Conservation (phyloP, 169 alveolate genomes). For the Plasmodium blacklocki region DNA sequence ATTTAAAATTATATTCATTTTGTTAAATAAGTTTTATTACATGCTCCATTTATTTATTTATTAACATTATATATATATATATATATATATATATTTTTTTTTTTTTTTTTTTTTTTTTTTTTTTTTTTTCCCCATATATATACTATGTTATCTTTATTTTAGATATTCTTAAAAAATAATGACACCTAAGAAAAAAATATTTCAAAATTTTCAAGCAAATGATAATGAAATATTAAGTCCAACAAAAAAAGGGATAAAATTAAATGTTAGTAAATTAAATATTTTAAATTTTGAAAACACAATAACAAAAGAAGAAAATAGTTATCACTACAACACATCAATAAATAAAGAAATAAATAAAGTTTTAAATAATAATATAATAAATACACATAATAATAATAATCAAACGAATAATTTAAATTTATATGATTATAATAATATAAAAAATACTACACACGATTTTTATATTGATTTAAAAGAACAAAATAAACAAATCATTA, state of each 20-base stretch:
- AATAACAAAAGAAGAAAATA: constrained; percentile 17
- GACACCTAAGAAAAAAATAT: constrained; percentile 15
- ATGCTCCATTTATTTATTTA: too few species aligned
- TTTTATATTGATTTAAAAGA: constrained; percentile 17
- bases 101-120: too few species aligned
- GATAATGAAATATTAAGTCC: constrained; percentile 67
- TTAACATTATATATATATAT: too few species aligned
- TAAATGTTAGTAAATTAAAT: constrained; percentile 62
- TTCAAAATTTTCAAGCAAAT: constrained; percentile 36
- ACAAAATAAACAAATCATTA: background rate
- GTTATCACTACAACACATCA: too few species aligned
- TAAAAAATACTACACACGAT: constrained; percentile 17
- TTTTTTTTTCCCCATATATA: too few species aligned
- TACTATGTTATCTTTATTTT: too few species aligned
- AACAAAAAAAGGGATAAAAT: constrained; percentile 59
- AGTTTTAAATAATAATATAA: background rate
- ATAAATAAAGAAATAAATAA: background rate
- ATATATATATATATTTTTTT: too few species aligned
- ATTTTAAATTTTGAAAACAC: constrained; percentile 19
- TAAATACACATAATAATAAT: background rate
- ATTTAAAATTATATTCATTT: too few species aligned
- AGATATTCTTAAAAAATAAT: constrained; percentile 1
- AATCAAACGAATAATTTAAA: background rate
- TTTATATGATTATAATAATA: constrained; percentile 20
- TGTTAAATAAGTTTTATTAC: too few species aligned